Base-by-base conservation (phyloP, 768 basidiomycete species). In the Auricularia sp. region DNA sequence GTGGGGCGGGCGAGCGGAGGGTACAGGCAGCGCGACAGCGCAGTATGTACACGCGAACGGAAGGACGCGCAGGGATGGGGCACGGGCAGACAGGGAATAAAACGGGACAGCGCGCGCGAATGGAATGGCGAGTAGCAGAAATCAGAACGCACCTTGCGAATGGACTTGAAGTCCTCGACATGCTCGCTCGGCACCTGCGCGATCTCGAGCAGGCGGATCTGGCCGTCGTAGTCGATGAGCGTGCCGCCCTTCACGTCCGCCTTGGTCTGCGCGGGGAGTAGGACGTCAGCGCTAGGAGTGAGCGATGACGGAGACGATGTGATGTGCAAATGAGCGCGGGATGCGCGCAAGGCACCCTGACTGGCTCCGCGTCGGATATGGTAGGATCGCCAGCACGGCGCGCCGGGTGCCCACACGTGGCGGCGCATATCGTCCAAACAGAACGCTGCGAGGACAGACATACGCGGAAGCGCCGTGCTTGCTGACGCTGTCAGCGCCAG, bases 111-210 rank as follows among this genome's bases (percentile, higher is more conserved):
- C 29, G 2, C 29, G 1, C 29, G 29, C 29, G 29, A 29, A 29
- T 29, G 29, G 29, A 29, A 29, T 29, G 29, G 29, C 29, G 29
- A 29, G 29, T 29, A 2, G 29, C 29, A 29, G 1, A 29, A 29
- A 29, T 1, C 29, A 42, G 2, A 14, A 42, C 39, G 39, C 39
- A 8, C 16, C 29, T 12, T 16, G 70, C 74, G 63, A 68, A 86
- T 80, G 18, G 87, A 87, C 76, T 94, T 94, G 84, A 95, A 97
- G 77, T 95, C 93, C 73, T 95, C 91, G 61, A 92, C 84, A 75
- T 95, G 93, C 73, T 95, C 93, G 47, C 85, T 87, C 35, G 93
- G 93, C 33, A 96, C 93, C 74, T 97, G 94, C 35, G 94, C 93
- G 66, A 97, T 91, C 79, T 97, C 94, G 65, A 97, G 86, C 63